phyloP scores from a whole-genome alignment of 148 eudicot species.

The Camellia japonica region DNA sequence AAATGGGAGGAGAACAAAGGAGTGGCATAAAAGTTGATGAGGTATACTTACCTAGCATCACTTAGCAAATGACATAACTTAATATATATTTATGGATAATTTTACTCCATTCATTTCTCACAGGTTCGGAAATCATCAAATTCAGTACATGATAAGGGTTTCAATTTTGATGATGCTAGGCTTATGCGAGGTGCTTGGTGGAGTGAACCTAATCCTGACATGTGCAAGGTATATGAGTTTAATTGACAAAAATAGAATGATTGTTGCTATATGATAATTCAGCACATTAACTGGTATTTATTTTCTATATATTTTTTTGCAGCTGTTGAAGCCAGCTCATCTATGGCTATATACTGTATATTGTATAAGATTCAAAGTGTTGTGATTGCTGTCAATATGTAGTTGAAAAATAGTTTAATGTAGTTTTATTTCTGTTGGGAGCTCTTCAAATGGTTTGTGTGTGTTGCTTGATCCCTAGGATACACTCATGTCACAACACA shows the following conservation, averaged over 20 bases:
- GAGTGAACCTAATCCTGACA: constrained; percentile 88
- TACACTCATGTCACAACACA: constrained; percentile 1
- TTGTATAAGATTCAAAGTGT: neutral
- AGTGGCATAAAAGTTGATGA: constrained; percentile 54
- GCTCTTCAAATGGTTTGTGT: too few species aligned
- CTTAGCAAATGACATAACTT: neutral
- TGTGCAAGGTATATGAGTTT: constrained; percentile 71
- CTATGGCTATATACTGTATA: neutral
- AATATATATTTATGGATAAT: constrained; percentile 6
- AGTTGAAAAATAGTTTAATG: too few species aligned
- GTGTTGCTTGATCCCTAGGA: neutral
- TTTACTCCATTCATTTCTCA: constrained; percentile 9
- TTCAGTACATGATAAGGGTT: constrained; percentile 75
- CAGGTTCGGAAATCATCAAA: constrained; percentile 59
- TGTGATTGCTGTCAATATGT: neutral
- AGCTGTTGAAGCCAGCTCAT: neutral
- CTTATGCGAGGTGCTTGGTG: constrained; percentile 98
- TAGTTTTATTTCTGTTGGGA: too few species aligned
- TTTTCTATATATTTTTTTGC: neutral
- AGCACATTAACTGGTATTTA: neutral
- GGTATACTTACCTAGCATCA: constrained; percentile 30
- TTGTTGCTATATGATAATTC: neutral
- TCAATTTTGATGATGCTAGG: constrained; percentile 88
- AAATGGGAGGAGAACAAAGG: constrained; percentile 68
- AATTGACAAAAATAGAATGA: neutral